phyloP scores from a whole-genome alignment of 176 grass and related monocot species.

The Carex cristatella region DNA sequence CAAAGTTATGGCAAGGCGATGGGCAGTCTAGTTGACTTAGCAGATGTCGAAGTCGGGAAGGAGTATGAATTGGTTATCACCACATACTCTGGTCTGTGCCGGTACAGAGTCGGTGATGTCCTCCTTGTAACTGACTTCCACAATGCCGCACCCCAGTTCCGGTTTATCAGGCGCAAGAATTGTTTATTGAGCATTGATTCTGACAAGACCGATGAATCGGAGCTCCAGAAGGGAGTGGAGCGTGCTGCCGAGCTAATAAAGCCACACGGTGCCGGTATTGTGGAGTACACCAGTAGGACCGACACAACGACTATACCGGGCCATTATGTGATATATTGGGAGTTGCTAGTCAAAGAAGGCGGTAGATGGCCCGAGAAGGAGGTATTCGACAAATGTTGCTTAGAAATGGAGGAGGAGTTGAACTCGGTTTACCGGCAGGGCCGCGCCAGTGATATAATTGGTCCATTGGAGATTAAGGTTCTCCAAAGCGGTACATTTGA shows the following conservation, averaged over 20 bases:
- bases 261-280: constrained; percentile 46
- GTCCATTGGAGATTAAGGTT: constrained; percentile 78
- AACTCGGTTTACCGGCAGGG: constrained; percentile 86
- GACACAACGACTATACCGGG: constrained; percentile 77
- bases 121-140: constrained; percentile 66
- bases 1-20: constrained; percentile 20
- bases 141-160: constrained; percentile 78
- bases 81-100: constrained; percentile 83
- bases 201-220: constrained; percentile 91
- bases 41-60: constrained; percentile 54
- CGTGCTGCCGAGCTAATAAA: constrained; percentile 46
- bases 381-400: constrained; percentile 70
- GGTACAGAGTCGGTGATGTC: constrained; percentile 82
- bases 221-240: constrained; percentile 75
- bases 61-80: constrained; percentile 94
- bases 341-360: constrained; percentile 51
- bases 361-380: constrained; percentile 37
- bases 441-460: constrained; percentile 66
- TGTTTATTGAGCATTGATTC: constrained; percentile 90
- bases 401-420: constrained; percentile 97
- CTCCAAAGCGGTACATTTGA: constrained; percentile 75
- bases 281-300: constrained; percentile 83
- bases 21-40: constrained; percentile 50
- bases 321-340: constrained; percentile 98
- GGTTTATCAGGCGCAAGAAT: constrained; percentile 86